Conservation (phyloP, 805 yeast genomes). For the Saccharomyces kudriavzevii region DNA sequence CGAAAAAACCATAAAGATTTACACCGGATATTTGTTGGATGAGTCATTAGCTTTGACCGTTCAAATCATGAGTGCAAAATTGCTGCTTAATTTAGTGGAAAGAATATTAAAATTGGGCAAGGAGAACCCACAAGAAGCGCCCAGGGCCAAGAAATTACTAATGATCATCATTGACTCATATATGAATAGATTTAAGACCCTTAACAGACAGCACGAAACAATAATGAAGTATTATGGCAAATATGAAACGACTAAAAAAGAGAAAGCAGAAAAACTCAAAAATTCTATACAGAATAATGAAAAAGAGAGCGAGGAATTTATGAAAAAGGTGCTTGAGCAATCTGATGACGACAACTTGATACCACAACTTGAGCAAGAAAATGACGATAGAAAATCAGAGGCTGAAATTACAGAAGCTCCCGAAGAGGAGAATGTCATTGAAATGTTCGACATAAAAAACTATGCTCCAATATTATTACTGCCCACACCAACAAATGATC, state of each 20-base stretch:
- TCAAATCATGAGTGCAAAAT: constrained; percentile 93
- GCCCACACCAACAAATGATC: constrained; percentile 45
- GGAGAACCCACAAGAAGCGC: constrained; percentile 64
- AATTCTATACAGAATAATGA: constrained; percentile 29
- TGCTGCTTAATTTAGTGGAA: constrained; percentile 80
- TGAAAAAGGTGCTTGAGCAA: constrained; percentile 18
- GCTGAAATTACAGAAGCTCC: constrained; percentile 7
- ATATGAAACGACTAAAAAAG: constrained; percentile 38
- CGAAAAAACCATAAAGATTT: constrained; percentile 77
- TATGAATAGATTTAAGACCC: constrained; percentile 67
- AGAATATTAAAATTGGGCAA: constrained; percentile 61
- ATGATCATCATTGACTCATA: constrained; percentile 83
- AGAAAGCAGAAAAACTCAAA: constrained; percentile 36
- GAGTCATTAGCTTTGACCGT: constrained; percentile 76
- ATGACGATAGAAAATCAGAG: constrained; percentile 14
- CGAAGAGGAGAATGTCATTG: constrained; percentile 16
- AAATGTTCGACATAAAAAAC: constrained; percentile 40
- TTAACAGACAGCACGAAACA: constrained; percentile 63
- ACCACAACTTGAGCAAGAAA: constrained; percentile 26
- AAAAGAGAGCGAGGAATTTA: constrained; percentile 34
- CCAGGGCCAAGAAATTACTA: constrained; percentile 55
- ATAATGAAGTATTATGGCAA: constrained; percentile 55
- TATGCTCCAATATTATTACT: constrained; percentile 53
- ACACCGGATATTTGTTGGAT: constrained; percentile 74
- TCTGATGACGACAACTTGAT: constrained; percentile 13